Conservation (phyloP, 2,329 filamentous ascomycete genomes). For the Xylaria sp. region DNA sequence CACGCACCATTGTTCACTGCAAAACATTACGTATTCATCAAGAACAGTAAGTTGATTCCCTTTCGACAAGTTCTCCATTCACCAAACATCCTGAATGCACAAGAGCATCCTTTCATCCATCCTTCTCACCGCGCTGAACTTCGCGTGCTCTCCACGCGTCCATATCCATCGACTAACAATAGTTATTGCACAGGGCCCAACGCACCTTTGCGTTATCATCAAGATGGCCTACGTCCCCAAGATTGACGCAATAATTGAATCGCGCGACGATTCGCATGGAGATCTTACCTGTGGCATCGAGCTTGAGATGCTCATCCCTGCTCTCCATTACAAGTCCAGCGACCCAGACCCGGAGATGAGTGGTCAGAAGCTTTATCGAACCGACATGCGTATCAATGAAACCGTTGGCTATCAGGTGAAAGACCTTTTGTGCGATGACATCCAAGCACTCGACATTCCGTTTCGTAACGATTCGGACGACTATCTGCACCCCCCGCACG, state of each 20-base stretch:
- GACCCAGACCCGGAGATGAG: constrained; percentile 17
- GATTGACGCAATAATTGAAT: constrained; percentile 19
- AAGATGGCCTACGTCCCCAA: constrained; percentile 11
- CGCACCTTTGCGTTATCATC: too few species aligned
- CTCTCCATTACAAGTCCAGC: background rate
- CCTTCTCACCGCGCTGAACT: too few species aligned
- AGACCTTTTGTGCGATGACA: background rate
- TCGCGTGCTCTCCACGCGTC: too few species aligned
- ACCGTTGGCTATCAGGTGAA: background rate
- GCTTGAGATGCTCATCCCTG: constrained; percentile 25
- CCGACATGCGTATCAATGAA: background rate
- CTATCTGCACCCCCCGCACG: constrained; percentile 15
- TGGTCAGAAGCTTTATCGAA: background rate
- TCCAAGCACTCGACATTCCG: constrained; percentile 9
- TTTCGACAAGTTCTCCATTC: too few species aligned
- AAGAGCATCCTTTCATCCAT: too few species aligned
- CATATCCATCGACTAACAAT: too few species aligned
- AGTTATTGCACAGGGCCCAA: too few species aligned
- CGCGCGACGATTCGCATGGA: constrained; percentile 13
- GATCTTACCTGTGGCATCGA: constrained; percentile 27
- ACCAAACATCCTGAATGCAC: too few species aligned
- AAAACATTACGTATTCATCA: too few species aligned
- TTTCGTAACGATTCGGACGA: constrained; percentile 17
- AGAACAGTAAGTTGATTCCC: too few species aligned
- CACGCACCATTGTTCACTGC: too few species aligned